Evolutionary conservation across 768 basidiomycete genomes (phyloP).

Genomic region (Tulasnella sp.): DNA sequence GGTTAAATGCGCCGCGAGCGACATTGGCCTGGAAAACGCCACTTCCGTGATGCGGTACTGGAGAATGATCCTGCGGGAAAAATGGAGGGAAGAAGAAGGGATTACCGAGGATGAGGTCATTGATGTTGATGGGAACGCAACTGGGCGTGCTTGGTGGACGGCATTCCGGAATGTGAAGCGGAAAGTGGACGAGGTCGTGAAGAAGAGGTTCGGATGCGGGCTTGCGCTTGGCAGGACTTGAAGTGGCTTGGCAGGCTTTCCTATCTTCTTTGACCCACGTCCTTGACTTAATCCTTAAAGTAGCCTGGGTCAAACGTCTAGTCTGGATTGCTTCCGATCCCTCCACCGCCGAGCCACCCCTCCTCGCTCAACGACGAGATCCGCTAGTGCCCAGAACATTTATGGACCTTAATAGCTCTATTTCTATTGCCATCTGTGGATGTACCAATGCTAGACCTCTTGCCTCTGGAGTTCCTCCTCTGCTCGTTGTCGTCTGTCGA

Average conservation of each 20-base stretch:
- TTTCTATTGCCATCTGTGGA: background rate
- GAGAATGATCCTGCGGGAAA: constrained; percentile 48
- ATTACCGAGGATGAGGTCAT: constrained; percentile 26
- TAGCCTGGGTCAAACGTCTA: background rate
- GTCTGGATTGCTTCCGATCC: background rate
- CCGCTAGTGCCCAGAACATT: background rate
- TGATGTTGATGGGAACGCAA: constrained; percentile 32
- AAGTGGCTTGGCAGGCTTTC: background rate
- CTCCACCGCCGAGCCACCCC: background rate
- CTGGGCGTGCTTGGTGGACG: constrained; percentile 64
- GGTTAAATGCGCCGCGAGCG: constrained; percentile 55
- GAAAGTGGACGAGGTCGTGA: constrained; percentile 55
- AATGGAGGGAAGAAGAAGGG: constrained; percentile 52
- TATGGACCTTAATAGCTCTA: background rate
- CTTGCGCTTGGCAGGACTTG: constrained; percentile 29
- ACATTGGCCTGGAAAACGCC: constrained; percentile 55
- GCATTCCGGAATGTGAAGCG: constrained; percentile 63
- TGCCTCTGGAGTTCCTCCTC: background rate
- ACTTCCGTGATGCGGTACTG: constrained; percentile 75
- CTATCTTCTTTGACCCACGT: background rate
- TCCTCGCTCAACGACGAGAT: background rate
- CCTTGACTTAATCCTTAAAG: background rate
- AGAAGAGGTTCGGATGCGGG: constrained; percentile 63
- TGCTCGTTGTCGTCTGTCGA: background rate
- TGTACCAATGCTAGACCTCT: background rate